Conservation (phyloP, 306 rosid species). For the Cucumis cinereus region DNA sequence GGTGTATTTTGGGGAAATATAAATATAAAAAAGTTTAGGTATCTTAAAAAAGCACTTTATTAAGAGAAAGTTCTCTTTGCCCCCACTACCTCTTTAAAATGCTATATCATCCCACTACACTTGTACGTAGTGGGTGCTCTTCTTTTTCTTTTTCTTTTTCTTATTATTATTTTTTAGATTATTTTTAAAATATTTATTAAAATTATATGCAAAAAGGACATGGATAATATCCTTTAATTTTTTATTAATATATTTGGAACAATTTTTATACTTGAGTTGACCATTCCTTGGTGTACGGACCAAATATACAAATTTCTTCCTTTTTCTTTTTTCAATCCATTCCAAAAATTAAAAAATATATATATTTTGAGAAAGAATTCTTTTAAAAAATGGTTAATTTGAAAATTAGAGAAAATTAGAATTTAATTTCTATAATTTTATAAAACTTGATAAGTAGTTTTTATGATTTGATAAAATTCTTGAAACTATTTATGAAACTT, state of each 20-base stretch:
- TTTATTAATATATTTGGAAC: neutral
- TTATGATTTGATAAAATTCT: no score
- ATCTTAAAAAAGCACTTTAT: neutral
- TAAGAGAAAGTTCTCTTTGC: neutral
- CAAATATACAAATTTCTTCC: no score
- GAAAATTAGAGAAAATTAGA: no score
- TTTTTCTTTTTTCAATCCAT: no score
- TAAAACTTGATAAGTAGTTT: no score
- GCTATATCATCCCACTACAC: neutral
- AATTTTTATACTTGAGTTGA: neutral
- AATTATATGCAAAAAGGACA: neutral
- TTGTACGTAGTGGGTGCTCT: neutral
- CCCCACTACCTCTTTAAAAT: constrained; percentile 3
- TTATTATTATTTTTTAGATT: no score
- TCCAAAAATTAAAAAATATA: no score
- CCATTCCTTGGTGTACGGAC: neutral
- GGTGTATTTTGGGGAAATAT: neutral
- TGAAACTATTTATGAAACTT: no score
- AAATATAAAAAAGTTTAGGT: neutral
- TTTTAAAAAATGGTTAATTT: no score
- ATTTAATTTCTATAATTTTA: no score
- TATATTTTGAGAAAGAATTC: no score
- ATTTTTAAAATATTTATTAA: no score
- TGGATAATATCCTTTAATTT: neutral
- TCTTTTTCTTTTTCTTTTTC: neutral